Conservation (phyloP, 2,329 filamentous ascomycete species). For the Pseudogymnoascus sp. region DNA sequence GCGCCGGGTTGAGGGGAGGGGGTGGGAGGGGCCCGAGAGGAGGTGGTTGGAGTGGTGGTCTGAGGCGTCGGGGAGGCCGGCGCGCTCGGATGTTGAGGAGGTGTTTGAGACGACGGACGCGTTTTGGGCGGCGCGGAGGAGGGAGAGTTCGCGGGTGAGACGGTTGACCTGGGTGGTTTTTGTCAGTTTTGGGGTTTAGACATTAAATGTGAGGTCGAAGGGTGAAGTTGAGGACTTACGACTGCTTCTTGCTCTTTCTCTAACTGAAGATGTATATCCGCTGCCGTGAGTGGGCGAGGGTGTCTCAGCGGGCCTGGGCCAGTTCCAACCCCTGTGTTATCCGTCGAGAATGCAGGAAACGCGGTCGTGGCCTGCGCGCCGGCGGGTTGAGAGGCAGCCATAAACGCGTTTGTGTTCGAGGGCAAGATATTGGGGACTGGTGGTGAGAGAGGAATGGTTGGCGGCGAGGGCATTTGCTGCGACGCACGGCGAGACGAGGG, state of each 20-base stretch:
- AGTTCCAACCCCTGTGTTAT: constrained; percentile 40
- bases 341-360: constrained; percentile 14
- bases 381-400: background rate
- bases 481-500: constrained; percentile 25
- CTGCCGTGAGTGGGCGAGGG: constrained; percentile 77
- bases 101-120: constrained; percentile 57
- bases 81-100: constrained; percentile 46
- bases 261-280: constrained; percentile 79
- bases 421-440: constrained; percentile 24
- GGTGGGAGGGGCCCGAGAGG: constrained; percentile 49
- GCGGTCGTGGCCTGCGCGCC: background rate
- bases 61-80: constrained; percentile 41
- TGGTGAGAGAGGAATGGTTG: constrained; percentile 17
- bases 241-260: constrained; percentile 95
- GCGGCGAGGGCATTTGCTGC: constrained; percentile 20
- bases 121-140: constrained; percentile 66
- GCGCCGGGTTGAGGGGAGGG: constrained; percentile 46
- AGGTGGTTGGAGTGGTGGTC: constrained; percentile 44
- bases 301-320: constrained; percentile 72
- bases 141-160: constrained; percentile 76
- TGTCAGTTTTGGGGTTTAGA: background rate
- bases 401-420: constrained; percentile 26
- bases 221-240: constrained; percentile 42
- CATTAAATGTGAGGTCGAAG: background rate
- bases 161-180: constrained; percentile 65